phyloP scores from a whole-genome alignment of 179 eudicot genomes.

The Carnegiea gigantea region DNA sequence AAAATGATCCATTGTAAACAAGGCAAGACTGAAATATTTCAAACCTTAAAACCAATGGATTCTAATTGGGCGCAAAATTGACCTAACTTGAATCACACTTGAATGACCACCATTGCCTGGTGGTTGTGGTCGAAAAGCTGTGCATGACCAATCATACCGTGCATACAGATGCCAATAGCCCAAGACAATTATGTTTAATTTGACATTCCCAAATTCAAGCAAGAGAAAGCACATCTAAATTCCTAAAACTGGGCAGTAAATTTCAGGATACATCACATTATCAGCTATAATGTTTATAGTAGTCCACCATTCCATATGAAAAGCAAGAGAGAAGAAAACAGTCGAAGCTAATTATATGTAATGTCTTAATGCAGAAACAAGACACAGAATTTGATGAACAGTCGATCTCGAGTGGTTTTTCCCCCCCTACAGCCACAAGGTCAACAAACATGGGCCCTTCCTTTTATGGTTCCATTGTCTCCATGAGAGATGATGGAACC shows the following conservation, averaged over 20 bases:
- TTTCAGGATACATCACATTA: not conserved
- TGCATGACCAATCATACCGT: not conserved
- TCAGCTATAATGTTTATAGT: not conserved
- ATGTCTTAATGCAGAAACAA: not conserved
- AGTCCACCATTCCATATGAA: not conserved
- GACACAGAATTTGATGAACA: not conserved
- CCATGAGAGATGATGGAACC: not conserved
- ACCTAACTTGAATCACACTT: not conserved
- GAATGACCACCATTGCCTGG: no score
- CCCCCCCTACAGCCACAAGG: not conserved
- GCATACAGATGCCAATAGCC: not conserved
- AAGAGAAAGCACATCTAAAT: not conserved
- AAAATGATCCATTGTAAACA: constrained; percentile 1
- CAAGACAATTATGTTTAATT: not conserved
- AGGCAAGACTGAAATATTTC: not conserved
- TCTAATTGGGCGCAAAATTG: no score
- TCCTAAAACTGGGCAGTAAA: not conserved
- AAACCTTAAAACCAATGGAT: not conserved
- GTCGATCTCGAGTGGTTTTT: not conserved
- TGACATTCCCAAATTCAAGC: not conserved
- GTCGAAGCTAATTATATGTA: not conserved
- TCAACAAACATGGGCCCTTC: not conserved
- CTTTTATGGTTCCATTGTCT: not conserved
- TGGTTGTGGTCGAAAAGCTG: not conserved
- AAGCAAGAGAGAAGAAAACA: not conserved